Evolutionary conservation across 148 eudicot genomes (phyloP).

Genomic region (Amaranthus cruentus): DNA sequence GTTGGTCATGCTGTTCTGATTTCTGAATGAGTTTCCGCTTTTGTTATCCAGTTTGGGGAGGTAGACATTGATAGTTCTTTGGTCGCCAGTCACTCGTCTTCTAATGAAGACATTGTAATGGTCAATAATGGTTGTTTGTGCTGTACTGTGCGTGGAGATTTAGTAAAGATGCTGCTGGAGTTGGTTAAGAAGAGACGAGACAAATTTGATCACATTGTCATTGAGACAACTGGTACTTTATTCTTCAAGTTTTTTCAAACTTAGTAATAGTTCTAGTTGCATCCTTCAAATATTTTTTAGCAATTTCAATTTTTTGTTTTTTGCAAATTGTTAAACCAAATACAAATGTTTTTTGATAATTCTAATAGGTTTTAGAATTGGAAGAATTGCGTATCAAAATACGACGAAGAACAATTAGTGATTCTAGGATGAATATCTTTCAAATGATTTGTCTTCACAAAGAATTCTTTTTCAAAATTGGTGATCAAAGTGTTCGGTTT

Average conservation of each 20-base stretch:
- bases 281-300: no score
- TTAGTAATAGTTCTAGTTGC: neutral
- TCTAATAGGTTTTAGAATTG: no score
- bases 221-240: conserved; percentile 82
- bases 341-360: no score
- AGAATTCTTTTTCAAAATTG: no score
- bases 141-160: conserved; percentile 93
- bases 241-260: neutral
- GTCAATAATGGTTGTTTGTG: conserved; percentile 94
- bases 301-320: no score
- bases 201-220: conserved; percentile 87
- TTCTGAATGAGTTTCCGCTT: neutral
- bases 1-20: neutral
- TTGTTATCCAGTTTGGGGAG: conserved; percentile 74
- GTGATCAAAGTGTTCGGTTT: no score
- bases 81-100: conserved; percentile 87
- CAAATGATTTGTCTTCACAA: no score
- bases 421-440: no score
- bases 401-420: no score
- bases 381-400: no score
- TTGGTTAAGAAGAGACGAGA: conserved; percentile 73
- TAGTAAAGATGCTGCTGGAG: conserved; percentile 78
- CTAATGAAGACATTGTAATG: conserved; percentile 89
- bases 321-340: no score
- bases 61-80: conserved; percentile 93